Evolutionary conservation across 768 basidiomycete species (phyloP), one percentile per base, ranked within the genome.

Genomic region (Chalciporus piperatus): DNA sequence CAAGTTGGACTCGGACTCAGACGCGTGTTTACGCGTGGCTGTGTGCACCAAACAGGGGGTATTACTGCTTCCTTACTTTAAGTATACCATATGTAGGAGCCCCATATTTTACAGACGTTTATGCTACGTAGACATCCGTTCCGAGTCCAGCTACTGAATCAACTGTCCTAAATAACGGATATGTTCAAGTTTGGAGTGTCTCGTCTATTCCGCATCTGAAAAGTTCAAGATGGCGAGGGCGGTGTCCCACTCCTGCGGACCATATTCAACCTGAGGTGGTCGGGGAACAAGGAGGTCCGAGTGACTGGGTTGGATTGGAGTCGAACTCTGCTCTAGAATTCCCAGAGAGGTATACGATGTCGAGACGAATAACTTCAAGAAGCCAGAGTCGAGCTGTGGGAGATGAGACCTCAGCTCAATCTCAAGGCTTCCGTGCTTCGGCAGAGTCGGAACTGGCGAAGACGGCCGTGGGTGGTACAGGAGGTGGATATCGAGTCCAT

Each of bases 351-450:
- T 74, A 43, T 76, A 80, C 4, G 63, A 68, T 3, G 80, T 78
- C 11, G 79, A 80, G 4, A 83, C 72, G 59, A 83, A 83, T 6
- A 84, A 59, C 54, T 85, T 84, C 53, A 84, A 62, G 61, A 81
- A 83, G 10, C 77, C 79, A 0, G 73, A 74, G 28, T 77, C 74
- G 30, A 70, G 65, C 32, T 71, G 61, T 2, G 71, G 62, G 52
- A 81, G 78, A n/a, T 77, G 63, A 3, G 80, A 76, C 6, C 40
- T 41, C 12, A 66, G 28, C 9, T 75, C 71, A 57, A 78, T 70
- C 59, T 76, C 65, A 38, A 79, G 61, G 19, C 52, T 65, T 14
- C 71, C 64, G 30, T 70, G 70, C 35, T 68, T 71, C 8, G 65
- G 73, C 38, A 84, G 73, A 14, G 81, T 81, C 7, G 82, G 70